phyloP scores from a whole-genome alignment of 148 eudicot species.

The Rhododendron ferrugineum region DNA sequence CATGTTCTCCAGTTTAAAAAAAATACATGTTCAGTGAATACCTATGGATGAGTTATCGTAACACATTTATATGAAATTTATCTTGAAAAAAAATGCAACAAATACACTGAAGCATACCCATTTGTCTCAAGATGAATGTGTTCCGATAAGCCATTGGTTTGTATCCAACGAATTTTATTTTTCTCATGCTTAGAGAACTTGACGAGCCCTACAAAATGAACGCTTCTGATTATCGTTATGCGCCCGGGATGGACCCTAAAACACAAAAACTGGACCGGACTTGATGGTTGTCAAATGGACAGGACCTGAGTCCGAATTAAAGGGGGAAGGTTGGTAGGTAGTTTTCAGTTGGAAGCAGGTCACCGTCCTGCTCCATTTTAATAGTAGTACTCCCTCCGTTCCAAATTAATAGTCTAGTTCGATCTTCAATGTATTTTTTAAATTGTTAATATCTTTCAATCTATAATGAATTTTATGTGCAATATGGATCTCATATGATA shows the following conservation, averaged over 20 bases:
- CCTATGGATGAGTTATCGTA: too few species aligned
- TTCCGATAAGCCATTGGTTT: neutral
- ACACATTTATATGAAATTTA: neutral
- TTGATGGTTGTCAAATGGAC: neutral
- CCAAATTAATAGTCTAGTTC: too few species aligned
- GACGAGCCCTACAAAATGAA: neutral
- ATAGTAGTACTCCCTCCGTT: too few species aligned
- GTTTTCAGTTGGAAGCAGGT: constrained; percentile 62
- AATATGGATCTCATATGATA: too few species aligned
- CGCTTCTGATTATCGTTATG: too few species aligned
- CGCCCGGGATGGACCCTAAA: too few species aligned
- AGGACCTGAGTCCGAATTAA: neutral
- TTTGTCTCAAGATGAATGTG: neutral
- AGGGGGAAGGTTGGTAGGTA: constrained; percentile 37
- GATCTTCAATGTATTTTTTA: too few species aligned
- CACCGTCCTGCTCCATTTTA: constrained; percentile 6
- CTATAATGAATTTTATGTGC: too few species aligned
- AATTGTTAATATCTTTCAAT: too few species aligned
- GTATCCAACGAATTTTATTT: neutral
- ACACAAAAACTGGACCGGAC: neutral
- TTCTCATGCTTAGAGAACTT: neutral
- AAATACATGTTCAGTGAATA: too few species aligned
- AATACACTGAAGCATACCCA: neutral
- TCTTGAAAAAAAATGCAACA: neutral
- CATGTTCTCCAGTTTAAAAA: too few species aligned